Percentiles rank a stretch among this genome's conserved stretches.
Evolutionary conservation across 805 yeast species (phyloP).

Genomic region (Blastobotrys terrestris): DNA sequence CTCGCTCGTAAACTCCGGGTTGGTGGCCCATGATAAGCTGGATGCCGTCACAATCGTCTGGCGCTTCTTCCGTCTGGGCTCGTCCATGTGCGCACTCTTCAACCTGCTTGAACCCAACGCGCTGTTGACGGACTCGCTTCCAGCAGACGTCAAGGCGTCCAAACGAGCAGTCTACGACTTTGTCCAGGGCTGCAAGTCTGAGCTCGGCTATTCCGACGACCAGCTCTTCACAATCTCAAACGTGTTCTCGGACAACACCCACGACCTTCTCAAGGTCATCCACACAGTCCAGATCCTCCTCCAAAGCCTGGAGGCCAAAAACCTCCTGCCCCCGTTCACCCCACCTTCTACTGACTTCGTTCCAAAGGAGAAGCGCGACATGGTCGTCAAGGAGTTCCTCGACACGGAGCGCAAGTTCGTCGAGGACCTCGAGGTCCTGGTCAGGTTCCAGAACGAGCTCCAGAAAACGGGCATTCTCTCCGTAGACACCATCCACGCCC

Average conservation of each 20-base stretch:
- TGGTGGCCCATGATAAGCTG: slow-evolving; percentile 2
- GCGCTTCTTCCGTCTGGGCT: slow-evolving; percentile 84
- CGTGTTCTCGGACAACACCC: slow-evolving; percentile 77
- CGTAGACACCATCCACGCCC: slow-evolving; percentile 68
- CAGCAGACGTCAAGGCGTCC: slow-evolving; percentile 78
- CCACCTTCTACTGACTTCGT: slow-evolving; percentile 15
- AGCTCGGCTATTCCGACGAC: slow-evolving; percentile 69
- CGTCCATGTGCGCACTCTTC: slow-evolving; percentile 81
- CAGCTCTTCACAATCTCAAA: slow-evolving; percentile 84
- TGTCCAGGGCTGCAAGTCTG: slow-evolving; percentile 74
- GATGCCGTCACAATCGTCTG: slow-evolving; percentile 93
- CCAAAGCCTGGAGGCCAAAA: slow-evolving; percentile 34
- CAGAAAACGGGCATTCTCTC: slow-evolving; percentile 59
- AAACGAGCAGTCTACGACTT: slow-evolving; percentile 88
- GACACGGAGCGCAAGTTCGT: slow-evolving; percentile 92
- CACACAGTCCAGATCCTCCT: slow-evolving; percentile 63
- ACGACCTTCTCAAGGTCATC: slow-evolving; percentile 68
- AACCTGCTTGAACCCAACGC: slow-evolving; percentile 58
- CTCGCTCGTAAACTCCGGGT: slow-evolving; percentile 10
- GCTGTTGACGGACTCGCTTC: slow-evolving; percentile 42
- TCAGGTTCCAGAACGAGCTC: slow-evolving; percentile 62
- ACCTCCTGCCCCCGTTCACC: slow-evolving; percentile 12
- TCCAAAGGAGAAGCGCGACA: slow-evolving; percentile 54
- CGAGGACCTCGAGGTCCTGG: slow-evolving; percentile 75
- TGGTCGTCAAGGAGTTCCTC: slow-evolving; percentile 76